Evolutionary conservation across 441 rosid species (phyloP).

Genomic region (Aleurites moluccanus): DNA sequence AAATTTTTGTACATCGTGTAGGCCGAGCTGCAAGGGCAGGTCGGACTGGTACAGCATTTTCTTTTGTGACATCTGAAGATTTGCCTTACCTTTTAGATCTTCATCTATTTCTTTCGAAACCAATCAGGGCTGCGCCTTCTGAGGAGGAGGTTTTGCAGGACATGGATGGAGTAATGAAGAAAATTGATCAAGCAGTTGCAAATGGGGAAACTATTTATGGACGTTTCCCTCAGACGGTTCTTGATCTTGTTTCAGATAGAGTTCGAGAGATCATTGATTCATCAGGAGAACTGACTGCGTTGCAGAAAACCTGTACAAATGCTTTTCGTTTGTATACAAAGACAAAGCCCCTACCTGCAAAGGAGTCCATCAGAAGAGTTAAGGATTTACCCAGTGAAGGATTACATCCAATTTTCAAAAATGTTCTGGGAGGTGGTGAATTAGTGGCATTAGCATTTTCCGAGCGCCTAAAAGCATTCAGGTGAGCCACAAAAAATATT

Average conservation of each 20-base stretch:
- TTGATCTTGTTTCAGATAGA: constrained; percentile 83
- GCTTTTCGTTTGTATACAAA: constrained; percentile 88
- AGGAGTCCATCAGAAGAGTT: constrained; percentile 84
- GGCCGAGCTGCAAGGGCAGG: constrained; percentile 98
- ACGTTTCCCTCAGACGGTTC: constrained; percentile 77
- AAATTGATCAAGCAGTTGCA: constrained; percentile 65
- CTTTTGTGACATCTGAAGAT: constrained; percentile 88
- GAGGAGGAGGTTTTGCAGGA: constrained; percentile 89
- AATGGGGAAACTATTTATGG: constrained; percentile 92
- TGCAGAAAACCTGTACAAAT: constrained; percentile 75
- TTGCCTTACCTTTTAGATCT: constrained; percentile 88
- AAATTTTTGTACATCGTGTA: constrained; percentile 90
- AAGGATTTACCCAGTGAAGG: constrained; percentile 85
- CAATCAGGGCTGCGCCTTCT: constrained; percentile 84
- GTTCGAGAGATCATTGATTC: constrained; percentile 67
- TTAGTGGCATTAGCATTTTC: constrained; percentile 86
- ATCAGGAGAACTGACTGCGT: constrained; percentile 67
- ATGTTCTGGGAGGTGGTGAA: constrained; percentile 77
- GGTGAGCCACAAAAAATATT: constrained; percentile 34
- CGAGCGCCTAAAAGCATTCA: constrained; percentile 79
- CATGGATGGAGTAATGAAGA: constrained; percentile 67
- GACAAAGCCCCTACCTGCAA: constrained; percentile 83
- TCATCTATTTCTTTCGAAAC: constrained; percentile 89
- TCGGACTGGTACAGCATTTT: constrained; percentile 83
- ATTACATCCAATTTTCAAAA: constrained; percentile 81